Percentiles rank a stretch among this genome's conserved stretches.
Evolutionary conservation across 176 grass and related monocot species (phyloP).

Genomic region (Carex cristatella): DNA sequence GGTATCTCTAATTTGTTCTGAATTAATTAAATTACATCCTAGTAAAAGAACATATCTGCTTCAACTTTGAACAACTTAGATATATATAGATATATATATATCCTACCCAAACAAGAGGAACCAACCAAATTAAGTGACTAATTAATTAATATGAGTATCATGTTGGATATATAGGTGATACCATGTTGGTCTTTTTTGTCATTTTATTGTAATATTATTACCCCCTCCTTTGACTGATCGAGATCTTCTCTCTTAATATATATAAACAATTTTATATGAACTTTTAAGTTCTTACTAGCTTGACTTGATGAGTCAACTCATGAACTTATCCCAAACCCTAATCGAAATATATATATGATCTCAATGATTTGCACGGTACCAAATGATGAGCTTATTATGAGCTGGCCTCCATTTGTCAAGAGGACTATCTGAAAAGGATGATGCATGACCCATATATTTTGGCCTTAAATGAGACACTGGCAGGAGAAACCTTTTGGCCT

Average conservation of each 20-base stretch:
- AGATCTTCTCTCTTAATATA: not conserved
- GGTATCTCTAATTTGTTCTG: not conserved
- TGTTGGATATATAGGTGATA: not conserved
- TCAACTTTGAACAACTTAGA: too few species aligned
- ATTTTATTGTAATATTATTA: not conserved
- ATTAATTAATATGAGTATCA: too few species aligned
- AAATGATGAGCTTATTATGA: slow-evolving; percentile 23
- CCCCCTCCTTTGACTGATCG: not conserved
- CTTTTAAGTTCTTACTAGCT: too few species aligned
- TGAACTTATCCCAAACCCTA: not conserved
- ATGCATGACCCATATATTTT: not conserved
- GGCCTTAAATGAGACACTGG: slow-evolving; percentile 20
- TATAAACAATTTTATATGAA: too few species aligned
- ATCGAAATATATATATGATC: not conserved
- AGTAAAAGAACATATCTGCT: too few species aligned
- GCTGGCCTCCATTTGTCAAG: slow-evolving; percentile 19
- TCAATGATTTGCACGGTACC: not conserved
- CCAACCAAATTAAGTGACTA: too few species aligned
- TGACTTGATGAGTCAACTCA: not conserved
- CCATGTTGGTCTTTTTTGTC: not conserved
- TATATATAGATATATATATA: too few species aligned
- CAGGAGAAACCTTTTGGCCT: slow-evolving; percentile 25
- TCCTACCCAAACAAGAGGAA: too few species aligned
- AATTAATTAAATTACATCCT: not conserved
- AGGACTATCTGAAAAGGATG: slow-evolving; percentile 8